Conservation (phyloP, 2,329 filamentous ascomycete species). For the Ophiostoma pallidulum region DNA sequence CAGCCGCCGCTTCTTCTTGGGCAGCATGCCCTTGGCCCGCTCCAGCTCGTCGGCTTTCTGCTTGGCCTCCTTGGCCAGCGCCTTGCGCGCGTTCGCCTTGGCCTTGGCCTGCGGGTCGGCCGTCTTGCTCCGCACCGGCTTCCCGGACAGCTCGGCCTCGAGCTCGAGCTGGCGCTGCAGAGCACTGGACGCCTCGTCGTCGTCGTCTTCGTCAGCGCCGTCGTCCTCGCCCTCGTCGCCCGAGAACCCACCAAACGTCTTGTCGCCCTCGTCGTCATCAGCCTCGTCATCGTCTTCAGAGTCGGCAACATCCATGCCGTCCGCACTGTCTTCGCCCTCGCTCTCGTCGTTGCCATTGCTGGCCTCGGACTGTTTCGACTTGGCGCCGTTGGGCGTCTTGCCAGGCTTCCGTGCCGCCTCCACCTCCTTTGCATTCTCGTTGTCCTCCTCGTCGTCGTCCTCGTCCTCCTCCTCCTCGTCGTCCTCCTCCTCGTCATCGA, state of each 20-base stretch:
- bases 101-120: constrained; percentile 48
- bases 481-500: constrained; percentile 38
- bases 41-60: constrained; percentile 82
- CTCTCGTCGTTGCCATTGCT: constrained; percentile 26
- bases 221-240: constrained; percentile 29
- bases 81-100: constrained; percentile 62
- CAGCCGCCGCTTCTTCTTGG: constrained; percentile 93
- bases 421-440: constrained; percentile 27
- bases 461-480: constrained; percentile 31
- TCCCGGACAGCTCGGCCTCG: constrained; percentile 80
- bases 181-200: constrained; percentile 52
- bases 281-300: constrained; percentile 37
- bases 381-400: constrained; percentile 31
- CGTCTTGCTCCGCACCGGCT: constrained; percentile 37
- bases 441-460: constrained; percentile 21
- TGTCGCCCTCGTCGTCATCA: constrained; percentile 23
- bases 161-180: constrained; percentile 78
- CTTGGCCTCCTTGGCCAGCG: constrained; percentile 58
- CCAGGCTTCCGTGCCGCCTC: constrained; percentile 4
- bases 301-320: constrained; percentile 38
- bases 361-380: constrained; percentile 29
- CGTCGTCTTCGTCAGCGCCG: constrained; percentile 39
- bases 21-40: constrained; percentile 95
- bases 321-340: constrained; percentile 33
- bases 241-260: constrained; percentile 25